phyloP scores from a whole-genome alignment of 352 stramenopile species.

The Globisporangium spinosum region DNA sequence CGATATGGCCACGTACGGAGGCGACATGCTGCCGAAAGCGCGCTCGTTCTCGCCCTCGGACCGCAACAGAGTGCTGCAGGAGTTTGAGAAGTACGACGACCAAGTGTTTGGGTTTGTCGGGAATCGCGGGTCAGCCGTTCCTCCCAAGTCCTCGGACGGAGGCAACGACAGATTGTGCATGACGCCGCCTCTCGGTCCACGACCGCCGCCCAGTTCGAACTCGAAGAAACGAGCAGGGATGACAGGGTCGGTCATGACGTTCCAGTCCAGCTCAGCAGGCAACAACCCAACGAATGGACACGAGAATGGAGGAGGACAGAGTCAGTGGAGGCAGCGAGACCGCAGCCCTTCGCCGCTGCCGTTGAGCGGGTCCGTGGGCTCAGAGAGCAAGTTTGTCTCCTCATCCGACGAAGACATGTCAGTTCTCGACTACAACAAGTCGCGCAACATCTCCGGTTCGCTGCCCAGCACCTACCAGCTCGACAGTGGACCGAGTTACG shows the following conservation, averaged over 20 bases:
- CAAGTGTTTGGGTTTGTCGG: constrained; percentile 52
- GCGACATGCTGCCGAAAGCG: constrained; percentile 38
- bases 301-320: constrained; percentile 30
- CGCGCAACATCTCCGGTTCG: constrained; percentile 46
- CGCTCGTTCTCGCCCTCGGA: constrained; percentile 47
- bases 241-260: constrained; percentile 25
- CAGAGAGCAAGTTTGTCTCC: constrained; percentile 33
- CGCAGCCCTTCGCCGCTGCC: constrained; percentile 40
- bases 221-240: constrained; percentile 37
- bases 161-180: constrained; percentile 34
- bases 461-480: constrained; percentile 62
- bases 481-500: constrained; percentile 38
- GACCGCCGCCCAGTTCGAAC: constrained; percentile 33
- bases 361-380: constrained; percentile 30
- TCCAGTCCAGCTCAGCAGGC: constrained; percentile 34
- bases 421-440: constrained; percentile 19
- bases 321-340: constrained; percentile 41
- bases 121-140: constrained; percentile 15
- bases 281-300: constrained; percentile 13
- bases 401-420: constrained; percentile 33
- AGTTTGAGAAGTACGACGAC: constrained; percentile 74
- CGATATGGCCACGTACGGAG: constrained; percentile 38
- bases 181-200: constrained; percentile 44
- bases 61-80: constrained; percentile 37
- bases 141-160: constrained; percentile 39